phyloP scores from a whole-genome alignment of 2,329 filamentous ascomycete genomes.

The Pseudogymnoascus sp. region DNA sequence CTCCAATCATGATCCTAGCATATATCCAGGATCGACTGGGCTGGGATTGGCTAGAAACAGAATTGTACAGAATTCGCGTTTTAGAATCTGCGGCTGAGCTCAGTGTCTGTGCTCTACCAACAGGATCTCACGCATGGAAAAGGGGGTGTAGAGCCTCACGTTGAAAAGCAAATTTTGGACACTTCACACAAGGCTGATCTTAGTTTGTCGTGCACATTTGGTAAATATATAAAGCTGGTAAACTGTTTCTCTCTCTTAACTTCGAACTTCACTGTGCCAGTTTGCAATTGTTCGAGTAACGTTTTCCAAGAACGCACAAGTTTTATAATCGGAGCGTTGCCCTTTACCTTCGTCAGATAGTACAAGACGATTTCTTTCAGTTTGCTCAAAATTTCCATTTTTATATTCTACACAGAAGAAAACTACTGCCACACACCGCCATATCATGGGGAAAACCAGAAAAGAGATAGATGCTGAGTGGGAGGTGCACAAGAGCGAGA shows the following conservation, averaged over 20 bases:
- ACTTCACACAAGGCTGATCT: neutral
- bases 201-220: neutral
- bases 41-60: neutral
- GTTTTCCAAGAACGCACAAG: neutral
- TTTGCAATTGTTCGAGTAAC: neutral
- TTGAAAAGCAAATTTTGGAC: neutral
- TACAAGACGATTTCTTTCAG: neutral
- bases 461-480: slow-evolving; percentile 14
- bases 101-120: neutral
- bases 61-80: neutral
- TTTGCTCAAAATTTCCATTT: neutral
- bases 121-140: neutral
- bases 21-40: neutral
- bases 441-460: slow-evolving; percentile 11
- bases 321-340: neutral
- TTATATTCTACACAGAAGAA: neutral
- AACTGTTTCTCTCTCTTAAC: neutral
- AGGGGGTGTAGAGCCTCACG: neutral
- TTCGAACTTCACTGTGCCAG: neutral
- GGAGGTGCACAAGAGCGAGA: slow-evolving; percentile 13
- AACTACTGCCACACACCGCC: neutral
- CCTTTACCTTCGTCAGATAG: neutral
- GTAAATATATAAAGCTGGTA: neutral
- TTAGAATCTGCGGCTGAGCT: neutral
- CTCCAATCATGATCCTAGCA: neutral